Conservation (phyloP, 2,329 filamentous ascomycete species). For the Nemania sp. region DNA sequence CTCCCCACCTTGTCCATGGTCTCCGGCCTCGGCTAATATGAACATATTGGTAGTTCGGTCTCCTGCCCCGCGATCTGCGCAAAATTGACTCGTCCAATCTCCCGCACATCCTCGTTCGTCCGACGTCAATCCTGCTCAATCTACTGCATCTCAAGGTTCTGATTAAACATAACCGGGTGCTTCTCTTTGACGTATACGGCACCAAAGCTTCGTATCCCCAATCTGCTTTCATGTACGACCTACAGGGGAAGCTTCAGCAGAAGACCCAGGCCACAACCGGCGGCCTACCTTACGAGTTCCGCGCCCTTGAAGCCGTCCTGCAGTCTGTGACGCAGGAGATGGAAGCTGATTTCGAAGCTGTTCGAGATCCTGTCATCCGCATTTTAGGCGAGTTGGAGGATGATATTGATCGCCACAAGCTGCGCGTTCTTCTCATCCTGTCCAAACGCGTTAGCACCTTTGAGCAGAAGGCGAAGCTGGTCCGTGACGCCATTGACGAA, state of each 20-base stretch:
- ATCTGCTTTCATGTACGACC: slow-evolving; percentile 95
- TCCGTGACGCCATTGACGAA: slow-evolving; percentile 93
- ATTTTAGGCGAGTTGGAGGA: slow-evolving; percentile 91
- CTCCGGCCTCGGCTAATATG: slow-evolving; percentile 17
- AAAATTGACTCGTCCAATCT: slow-evolving; percentile 97
- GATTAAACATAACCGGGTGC: slow-evolving; percentile 90
- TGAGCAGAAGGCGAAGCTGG: slow-evolving; percentile 92
- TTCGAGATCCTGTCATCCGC: slow-evolving; percentile 87
- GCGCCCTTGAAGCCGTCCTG: slow-evolving; percentile 90
- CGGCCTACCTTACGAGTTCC: slow-evolving; percentile 89
- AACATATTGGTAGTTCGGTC: slow-evolving; percentile 73
- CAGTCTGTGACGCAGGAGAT: slow-evolving; percentile 91
- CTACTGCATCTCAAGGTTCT: slow-evolving; percentile 93
- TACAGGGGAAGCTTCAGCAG: slow-evolving; percentile 89
- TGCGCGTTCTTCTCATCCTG: slow-evolving; percentile 86
- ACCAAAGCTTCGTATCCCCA: slow-evolving; percentile 94
- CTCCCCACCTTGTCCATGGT: background rate
- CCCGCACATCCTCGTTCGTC: slow-evolving; percentile 91
- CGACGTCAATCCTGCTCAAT: slow-evolving; percentile 91
- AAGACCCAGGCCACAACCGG: slow-evolving; percentile 65
- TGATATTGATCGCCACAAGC: slow-evolving; percentile 93
- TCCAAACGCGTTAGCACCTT: slow-evolving; percentile 96
- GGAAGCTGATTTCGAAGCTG: slow-evolving; percentile 91
- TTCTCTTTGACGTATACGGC: slow-evolving; percentile 95
- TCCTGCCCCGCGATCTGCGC: slow-evolving; percentile 89